Evolutionary conservation across 2,329 filamentous ascomycete species (phyloP).

Genomic region (Stemphylium vesicarium): DNA sequence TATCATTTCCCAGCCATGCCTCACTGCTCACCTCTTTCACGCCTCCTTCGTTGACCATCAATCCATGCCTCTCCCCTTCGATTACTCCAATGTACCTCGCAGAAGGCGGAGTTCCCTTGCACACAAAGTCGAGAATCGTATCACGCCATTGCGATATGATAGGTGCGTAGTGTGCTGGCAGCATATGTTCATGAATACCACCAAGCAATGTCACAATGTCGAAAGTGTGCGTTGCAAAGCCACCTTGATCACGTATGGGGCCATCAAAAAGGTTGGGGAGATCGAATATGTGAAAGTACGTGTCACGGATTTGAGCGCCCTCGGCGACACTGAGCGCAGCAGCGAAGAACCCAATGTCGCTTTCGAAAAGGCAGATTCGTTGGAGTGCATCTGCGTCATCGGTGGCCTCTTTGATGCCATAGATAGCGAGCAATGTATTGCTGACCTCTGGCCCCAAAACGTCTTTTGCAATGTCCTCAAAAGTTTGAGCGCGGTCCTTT

Average conservation of each 20-base stretch:
- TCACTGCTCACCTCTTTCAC: constrained; percentile 15
- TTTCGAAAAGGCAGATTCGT: constrained; percentile 25
- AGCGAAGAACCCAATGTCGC: constrained; percentile 27
- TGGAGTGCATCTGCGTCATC: constrained; percentile 18
- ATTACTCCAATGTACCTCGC: constrained; percentile 6
- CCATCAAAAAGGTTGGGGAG: constrained; percentile 22
- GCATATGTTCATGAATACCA: constrained; percentile 16
- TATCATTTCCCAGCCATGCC: constrained; percentile 12
- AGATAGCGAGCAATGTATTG: constrained; percentile 4
- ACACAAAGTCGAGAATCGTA: constrained; percentile 19
- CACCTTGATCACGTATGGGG: constrained; percentile 14
- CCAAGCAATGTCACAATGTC: constrained; percentile 24
- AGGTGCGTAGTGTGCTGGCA: constrained; percentile 15
- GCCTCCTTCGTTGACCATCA: constrained; percentile 15
- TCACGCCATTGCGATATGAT: constrained; percentile 17
- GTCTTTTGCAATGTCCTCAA: constrained; percentile 1
- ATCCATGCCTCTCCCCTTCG: background rate
- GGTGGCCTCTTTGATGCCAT: background rate
- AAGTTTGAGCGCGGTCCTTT: constrained; percentile 9
- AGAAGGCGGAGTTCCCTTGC: constrained; percentile 14
- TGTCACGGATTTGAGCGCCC: constrained; percentile 12
- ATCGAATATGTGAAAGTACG: constrained; percentile 27
- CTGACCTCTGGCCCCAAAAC: constrained; percentile 4
- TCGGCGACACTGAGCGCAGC: constrained; percentile 17
- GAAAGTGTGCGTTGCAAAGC: constrained; percentile 26